Evolutionary conservation across 768 basidiomycete genomes (phyloP), one percentile per base, ranked within the genome.

Genomic region (Boletus sp.): DNA sequence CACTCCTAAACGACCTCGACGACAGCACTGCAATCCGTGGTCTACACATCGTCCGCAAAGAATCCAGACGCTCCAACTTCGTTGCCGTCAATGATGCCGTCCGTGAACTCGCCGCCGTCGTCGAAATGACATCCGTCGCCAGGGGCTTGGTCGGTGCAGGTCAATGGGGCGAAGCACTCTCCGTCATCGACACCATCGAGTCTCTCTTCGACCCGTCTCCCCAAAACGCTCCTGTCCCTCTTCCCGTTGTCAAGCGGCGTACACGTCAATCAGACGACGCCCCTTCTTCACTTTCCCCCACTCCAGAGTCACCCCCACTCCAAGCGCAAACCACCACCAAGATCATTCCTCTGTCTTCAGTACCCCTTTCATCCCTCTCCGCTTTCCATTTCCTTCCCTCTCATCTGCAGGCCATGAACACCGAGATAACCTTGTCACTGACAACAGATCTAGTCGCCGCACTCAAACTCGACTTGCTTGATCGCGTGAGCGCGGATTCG

Each of bases 101-200:
- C 57, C 80, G 77, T 54, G 80, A 85, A 50, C 77, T 95, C 9
- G 78, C 78, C 9, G 83, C 84, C 15, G 84, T 94, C 29, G 82
- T 87, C 49, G 92, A 97, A 65, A 87, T 91, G 80, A 78, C 86
- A 0, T 81, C 81, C 4, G 80, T 92, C 41, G 85, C 88, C 30
- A 83, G 80, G 54, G 78, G 82, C 28, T 71, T 97, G 51, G 92
- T 94, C n/a, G 80, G 78, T 47, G 86, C 86, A 18, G 93, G 91
- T 1, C 91, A 97, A 62, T 98, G 92, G 90, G 83, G 84, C 14
- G 89, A 91, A 54, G 94, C 94, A 7, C 73, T 98, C 54, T 81
- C 80, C 47, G 78, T 94, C 17, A 81, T 92, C 37, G 85, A 91
- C 47, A 80, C 84, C 49, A 70, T 94, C 58, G 80, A 87, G 53